Evolutionary conservation across 495 filamentous ascomycete genomes (phyloP).

Genomic region (Staphylotrichum longicolle): DNA sequence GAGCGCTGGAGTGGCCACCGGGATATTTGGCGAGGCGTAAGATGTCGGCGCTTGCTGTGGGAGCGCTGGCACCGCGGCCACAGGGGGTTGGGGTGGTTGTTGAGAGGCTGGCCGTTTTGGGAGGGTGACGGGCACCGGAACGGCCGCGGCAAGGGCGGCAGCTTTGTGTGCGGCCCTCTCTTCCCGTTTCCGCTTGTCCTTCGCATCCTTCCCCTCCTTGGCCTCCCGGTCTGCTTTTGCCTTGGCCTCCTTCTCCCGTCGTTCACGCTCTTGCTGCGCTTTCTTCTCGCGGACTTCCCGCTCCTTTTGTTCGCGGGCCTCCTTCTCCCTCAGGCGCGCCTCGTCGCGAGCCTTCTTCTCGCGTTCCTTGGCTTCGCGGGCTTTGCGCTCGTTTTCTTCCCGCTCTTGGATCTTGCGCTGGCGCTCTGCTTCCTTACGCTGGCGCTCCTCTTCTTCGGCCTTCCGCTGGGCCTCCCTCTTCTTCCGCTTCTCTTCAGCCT

Average conservation of each 20-base stretch:
- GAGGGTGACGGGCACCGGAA: slow-evolving; percentile 40
- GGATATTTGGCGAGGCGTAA: slow-evolving; percentile 73
- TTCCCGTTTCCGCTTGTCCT: slow-evolving; percentile 54
- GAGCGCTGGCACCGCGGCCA: slow-evolving; percentile 52
- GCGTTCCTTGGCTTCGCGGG: slow-evolving; percentile 73
- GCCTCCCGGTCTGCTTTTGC: slow-evolving; percentile 36
- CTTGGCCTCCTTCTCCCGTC: slow-evolving; percentile 47
- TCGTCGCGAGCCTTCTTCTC: slow-evolving; percentile 80
- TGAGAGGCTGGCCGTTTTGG: slow-evolving; percentile 46
- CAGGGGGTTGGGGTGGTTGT: slow-evolving; percentile 39
- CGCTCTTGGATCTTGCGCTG: slow-evolving; percentile 75
- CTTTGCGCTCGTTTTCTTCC: slow-evolving; percentile 80
- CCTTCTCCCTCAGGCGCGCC: slow-evolving; percentile 63
- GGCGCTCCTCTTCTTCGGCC: slow-evolving; percentile 81
- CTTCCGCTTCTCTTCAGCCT: slow-evolving; percentile 84
- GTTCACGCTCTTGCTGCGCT: slow-evolving; percentile 60
- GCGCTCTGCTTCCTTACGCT: slow-evolving; percentile 57
- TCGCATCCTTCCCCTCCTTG: slow-evolving; percentile 45
- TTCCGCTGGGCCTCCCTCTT: slow-evolving; percentile 91
- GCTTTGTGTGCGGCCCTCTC: slow-evolving; percentile 43
- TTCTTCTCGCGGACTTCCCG: slow-evolving; percentile 69
- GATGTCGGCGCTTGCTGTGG: slow-evolving; percentile 42
- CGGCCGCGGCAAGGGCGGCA: slow-evolving; percentile 35
- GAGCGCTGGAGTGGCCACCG: slow-evolving; percentile 73
- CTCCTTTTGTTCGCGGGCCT: slow-evolving; percentile 59